A percentile compares a stretch with the other conserved stretches of the same genome.
phyloP scores from a whole-genome alignment of 495 filamentous ascomycete species.

The Xanthoparmelia taractica region DNA sequence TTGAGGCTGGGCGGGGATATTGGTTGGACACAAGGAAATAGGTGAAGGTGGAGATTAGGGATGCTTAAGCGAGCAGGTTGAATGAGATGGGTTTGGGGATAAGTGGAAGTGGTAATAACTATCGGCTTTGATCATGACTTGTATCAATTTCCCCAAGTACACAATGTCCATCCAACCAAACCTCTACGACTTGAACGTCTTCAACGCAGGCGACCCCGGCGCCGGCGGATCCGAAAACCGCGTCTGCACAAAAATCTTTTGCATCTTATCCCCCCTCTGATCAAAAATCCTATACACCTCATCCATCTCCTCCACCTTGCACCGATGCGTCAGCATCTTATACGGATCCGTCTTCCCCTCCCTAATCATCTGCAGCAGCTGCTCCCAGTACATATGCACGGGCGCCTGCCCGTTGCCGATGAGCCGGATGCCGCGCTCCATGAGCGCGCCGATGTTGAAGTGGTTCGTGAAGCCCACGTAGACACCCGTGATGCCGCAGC shows the following conservation, averaged over 20 bases:
- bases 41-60: too few relatives aligned
- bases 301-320: conserved; percentile 66
- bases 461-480: conserved; percentile 78
- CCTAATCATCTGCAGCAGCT: conserved; percentile 62
- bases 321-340: conserved; percentile 72
- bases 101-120: too few relatives aligned
- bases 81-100: neutral
- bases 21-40: too few relatives aligned
- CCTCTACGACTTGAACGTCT: conserved; percentile 24
- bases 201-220: conserved; percentile 48
- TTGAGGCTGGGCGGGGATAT: too few relatives aligned
- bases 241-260: conserved; percentile 67
- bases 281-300: conserved; percentile 66
- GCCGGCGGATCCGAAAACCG: conserved; percentile 52
- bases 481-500: conserved; percentile 69
- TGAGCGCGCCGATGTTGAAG: conserved; percentile 77
- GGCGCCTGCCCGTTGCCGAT: conserved; percentile 81
- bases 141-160: neutral
- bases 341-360: conserved; percentile 64
- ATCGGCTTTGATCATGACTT: neutral
- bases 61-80: too few relatives aligned
- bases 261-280: conserved; percentile 57
- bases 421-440: conserved; percentile 77
- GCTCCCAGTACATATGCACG: conserved; percentile 76
- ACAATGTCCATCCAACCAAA: neutral